Percentiles rank a stretch among this genome's conserved stretches.
These are phyloP conservation scores for Phytophthora sansomeana DNA, from an alignment of 352 stramenopile species.

Conservation along the genomic window DNA sequence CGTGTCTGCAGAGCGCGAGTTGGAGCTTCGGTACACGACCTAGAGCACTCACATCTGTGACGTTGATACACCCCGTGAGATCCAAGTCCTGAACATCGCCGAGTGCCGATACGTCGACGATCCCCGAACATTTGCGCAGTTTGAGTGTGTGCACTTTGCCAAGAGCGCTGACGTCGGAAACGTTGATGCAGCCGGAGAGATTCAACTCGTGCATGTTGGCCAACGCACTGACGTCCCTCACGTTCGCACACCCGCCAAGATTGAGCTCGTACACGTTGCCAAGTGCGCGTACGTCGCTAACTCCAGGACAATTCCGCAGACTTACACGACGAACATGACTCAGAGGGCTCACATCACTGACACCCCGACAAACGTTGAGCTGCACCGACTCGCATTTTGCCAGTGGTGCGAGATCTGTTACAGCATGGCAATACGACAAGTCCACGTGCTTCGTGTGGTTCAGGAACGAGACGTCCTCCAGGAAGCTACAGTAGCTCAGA, in stretches of 20 bases:
- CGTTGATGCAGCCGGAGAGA: conserved; percentile 67
- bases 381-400: conserved; percentile 56
- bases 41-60: conserved; percentile 58
- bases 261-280: conserved; percentile 62
- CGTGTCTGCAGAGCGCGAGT: conserved; percentile 57
- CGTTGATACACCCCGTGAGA: conserved; percentile 63
- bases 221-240: conserved; percentile 55
- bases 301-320: conserved; percentile 65
- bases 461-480: conserved; percentile 62
- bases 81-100: conserved; percentile 57
- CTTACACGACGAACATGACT: conserved; percentile 50
- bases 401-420: conserved; percentile 58
- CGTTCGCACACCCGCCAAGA: conserved; percentile 56
- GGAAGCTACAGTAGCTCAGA: conserved; percentile 70
- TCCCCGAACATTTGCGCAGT: conserved; percentile 52
- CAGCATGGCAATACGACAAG: conserved; percentile 73
- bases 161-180: conserved; percentile 61
- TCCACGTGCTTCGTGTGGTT: conserved; percentile 49
- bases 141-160: conserved; percentile 56
- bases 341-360: conserved; percentile 58
- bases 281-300: conserved; percentile 58
- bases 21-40: conserved; percentile 60
- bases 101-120: conserved; percentile 51
- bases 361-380: conserved; percentile 67
- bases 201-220: conserved; percentile 51